Evolutionary conservation across 108 stramenopile genomes (phyloP).

Genomic region (Mayamaea pseudoterrestris): DNA sequence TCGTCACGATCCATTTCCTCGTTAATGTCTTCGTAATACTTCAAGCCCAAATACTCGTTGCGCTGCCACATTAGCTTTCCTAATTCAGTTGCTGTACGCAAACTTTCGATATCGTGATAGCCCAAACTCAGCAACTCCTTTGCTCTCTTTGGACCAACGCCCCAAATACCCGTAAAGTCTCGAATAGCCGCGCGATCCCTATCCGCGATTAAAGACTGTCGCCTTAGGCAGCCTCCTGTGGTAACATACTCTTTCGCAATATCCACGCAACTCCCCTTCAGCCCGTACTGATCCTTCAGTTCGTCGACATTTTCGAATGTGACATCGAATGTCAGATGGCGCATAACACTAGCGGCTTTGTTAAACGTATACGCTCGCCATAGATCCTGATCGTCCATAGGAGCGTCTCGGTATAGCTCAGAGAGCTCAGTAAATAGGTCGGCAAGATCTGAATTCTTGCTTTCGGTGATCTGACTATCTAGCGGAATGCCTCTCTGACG

Average conservation of each 20-base stretch:
- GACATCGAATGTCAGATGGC: conserved; percentile 40
- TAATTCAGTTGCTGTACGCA: conserved; percentile 9
- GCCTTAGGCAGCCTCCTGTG: conserved; percentile 13
- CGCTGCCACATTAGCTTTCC: conserved; percentile 11
- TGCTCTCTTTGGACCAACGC: conserved; percentile 27
- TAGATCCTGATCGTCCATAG: conserved; percentile 1
- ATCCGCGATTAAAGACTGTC: conserved; percentile 12
- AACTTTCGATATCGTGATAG: conserved; percentile 19
- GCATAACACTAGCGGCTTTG: conserved; percentile 11
- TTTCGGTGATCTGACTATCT: neutral
- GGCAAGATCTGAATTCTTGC: neutral
- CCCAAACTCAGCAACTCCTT: conserved; percentile 14
- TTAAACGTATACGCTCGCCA: conserved; percentile 7
- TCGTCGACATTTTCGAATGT: conserved; percentile 7
- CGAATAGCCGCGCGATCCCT: conserved; percentile 22
- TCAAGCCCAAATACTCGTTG: conserved; percentile 37
- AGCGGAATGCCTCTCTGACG: neutral
- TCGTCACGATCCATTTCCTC: conserved; percentile 31
- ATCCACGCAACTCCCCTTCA: conserved; percentile 18
- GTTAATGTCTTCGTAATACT: conserved; percentile 45
- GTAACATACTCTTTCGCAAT: conserved; percentile 26
- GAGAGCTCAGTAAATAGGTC: neutral
- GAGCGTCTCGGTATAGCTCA: conserved; percentile 8
- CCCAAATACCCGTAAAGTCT: conserved; percentile 41
- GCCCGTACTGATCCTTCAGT: conserved; percentile 7